Conservation (phyloP, 2,329 filamentous ascomycete species). For the Huntiella decipiens region DNA sequence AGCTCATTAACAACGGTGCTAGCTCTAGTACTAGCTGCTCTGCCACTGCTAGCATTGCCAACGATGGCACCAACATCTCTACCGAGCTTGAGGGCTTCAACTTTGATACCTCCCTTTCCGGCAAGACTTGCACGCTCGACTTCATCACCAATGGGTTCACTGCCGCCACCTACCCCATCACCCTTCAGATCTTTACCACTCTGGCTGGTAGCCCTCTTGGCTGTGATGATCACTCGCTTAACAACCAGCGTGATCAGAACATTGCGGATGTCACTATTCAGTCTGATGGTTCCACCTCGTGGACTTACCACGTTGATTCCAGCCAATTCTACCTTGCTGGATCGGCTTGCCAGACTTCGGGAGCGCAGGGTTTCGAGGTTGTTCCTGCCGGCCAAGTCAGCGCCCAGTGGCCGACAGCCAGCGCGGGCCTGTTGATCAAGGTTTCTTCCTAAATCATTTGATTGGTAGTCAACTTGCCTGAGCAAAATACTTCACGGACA, state of each 20-base stretch:
- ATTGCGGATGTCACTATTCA: slow-evolving; percentile 11
- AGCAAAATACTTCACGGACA: no score
- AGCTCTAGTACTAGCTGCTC: slow-evolving; percentile 6
- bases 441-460: no score
- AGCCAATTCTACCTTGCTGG: neutral
- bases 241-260: slow-evolving; percentile 16
- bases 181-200: slow-evolving; percentile 17
- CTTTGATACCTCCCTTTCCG: slow-evolving; percentile 14
- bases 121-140: slow-evolving; percentile 15
- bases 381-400: neutral
- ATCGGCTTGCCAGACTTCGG: slow-evolving; percentile 1
- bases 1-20: slow-evolving; percentile 1
- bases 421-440: no score
- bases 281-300: slow-evolving; percentile 4
- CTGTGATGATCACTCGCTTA: slow-evolving; percentile 13
- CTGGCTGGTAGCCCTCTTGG: slow-evolving; percentile 13
- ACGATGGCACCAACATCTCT: slow-evolving; percentile 15
- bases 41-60: slow-evolving; percentile 4
- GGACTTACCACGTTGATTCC: slow-evolving; percentile 8
- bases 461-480: no score
- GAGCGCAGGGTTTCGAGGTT: slow-evolving; percentile 8
- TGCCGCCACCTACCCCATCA: slow-evolving; percentile 14
- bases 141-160: slow-evolving; percentile 13
- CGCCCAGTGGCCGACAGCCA: no score
- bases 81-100: slow-evolving; percentile 17